phyloP scores from a whole-genome alignment of 2,329 filamentous ascomycete genomes.

The Thielaviopsis musarum region DNA sequence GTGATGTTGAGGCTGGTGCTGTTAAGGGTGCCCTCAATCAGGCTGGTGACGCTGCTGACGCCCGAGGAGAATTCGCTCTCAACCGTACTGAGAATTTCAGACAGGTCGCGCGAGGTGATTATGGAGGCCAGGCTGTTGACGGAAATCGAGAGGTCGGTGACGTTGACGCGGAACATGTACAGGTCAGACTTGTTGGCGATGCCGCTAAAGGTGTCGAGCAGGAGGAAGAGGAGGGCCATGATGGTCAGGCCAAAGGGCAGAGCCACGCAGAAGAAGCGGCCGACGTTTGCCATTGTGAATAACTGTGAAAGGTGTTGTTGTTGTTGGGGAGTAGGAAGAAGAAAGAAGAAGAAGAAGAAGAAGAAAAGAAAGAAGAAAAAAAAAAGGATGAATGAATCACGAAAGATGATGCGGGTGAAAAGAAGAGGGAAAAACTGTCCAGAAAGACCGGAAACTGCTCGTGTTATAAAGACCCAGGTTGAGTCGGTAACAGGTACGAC shows the following conservation, averaged over 20 bases:
- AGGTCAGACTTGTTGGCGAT: constrained; percentile 35
- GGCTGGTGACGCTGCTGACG: constrained; percentile 28
- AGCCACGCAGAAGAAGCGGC: constrained; percentile 72
- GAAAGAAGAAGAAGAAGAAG: not conserved
- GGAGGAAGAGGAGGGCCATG: constrained; percentile 54
- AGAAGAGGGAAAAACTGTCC: not conserved
- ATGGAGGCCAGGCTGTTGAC: constrained; percentile 13
- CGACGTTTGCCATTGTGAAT: constrained; percentile 36
- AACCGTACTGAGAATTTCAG: constrained; percentile 37
- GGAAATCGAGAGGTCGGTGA: constrained; percentile 27
- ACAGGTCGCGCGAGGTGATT: constrained; percentile 28
- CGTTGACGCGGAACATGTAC: constrained; percentile 44
- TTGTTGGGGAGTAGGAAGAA: not conserved
- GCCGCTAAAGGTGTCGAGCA: constrained; percentile 39
- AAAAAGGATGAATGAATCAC: not conserved
- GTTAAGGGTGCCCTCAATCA: constrained; percentile 11
- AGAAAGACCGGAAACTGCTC: not conserved
- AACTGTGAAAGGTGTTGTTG: not conserved
- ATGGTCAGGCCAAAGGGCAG: constrained; percentile 71
- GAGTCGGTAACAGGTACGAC: no score
- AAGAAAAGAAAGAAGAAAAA: not conserved
- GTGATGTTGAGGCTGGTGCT: constrained; percentile 32
- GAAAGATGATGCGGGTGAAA: not conserved
- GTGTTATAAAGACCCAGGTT: no score
- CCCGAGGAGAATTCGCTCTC: constrained; percentile 45